Base-by-base conservation (phyloP, 2,329 filamentous ascomycete genomes). In the Fusarium albidum region DNA sequence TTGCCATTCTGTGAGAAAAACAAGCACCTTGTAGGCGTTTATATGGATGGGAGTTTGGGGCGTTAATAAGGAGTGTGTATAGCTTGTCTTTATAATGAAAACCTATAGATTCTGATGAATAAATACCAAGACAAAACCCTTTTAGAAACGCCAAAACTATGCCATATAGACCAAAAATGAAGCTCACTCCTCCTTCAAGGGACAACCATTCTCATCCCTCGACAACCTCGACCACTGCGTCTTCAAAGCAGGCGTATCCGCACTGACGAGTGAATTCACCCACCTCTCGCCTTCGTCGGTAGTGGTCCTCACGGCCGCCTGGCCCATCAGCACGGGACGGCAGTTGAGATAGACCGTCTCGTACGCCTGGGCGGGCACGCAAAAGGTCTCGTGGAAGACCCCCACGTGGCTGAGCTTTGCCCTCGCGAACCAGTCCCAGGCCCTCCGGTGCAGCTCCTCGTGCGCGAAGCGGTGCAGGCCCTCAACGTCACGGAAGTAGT, bases 321-420 rank as follows among this genome's bases (percentile, higher is more conserved):
- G 59, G 3, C 73, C 77, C 42, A 79, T 49, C 31, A 77, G 45
- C 5, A 69, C 52, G 1, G 76, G 76, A 46, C 61, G 68, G 58
- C 74, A 76, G 52, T 81, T 78, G 8, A 74, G 57, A 60, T 84
- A 83, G 17, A 85, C 71, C 3, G 71, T 77, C 75, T 86, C 82
- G 68, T 80, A 82, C 9, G 70, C 69, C 4, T 75, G 72, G 4
- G 69, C 67, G 1, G 75, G 74, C 6, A 78, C 76, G 21, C 74
- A 69, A 57, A 80, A 84, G 0, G 77, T 75, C 74, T 86, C 83
- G 63, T 86, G 83, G 54, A 74, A 84, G 57, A 85, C 79, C 6
- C 75, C 75, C 18, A 85, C 61, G 55, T 82, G 73, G 21, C 64
- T 60, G 33, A 70, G 55, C 21, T 74, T 63, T 37, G 64, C 66